These are phyloP conservation scores for Lindgomyces ingoldianus DNA, from an alignment of 495 filamentous ascomycete species.

Conservation along the genomic window DNA sequence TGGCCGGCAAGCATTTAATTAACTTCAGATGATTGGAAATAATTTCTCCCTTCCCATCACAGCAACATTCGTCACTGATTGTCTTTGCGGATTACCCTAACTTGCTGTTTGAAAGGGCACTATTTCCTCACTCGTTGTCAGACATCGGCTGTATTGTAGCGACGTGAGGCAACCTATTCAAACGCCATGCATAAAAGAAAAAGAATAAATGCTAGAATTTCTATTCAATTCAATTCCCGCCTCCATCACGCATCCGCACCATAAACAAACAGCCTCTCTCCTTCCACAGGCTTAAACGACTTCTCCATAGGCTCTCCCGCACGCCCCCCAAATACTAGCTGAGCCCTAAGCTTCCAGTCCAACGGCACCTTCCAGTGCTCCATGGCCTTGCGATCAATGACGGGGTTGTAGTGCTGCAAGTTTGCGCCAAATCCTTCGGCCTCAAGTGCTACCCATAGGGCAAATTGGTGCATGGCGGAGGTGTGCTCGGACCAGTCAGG, in stretches of 20 bases:
- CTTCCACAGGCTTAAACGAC: constrained; percentile 56
- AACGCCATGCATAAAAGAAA: too few species aligned
- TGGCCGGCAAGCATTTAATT: too few species aligned
- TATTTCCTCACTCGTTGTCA: too few species aligned
- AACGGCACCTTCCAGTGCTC: constrained; percentile 59
- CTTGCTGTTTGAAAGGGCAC: too few species aligned
- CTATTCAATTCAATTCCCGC: background rate
- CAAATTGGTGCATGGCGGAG: constrained; percentile 67
- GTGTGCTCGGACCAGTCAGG: constrained; percentile 62
- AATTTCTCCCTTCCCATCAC: too few species aligned
- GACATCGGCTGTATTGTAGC: too few species aligned
- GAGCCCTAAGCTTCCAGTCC: constrained; percentile 58
- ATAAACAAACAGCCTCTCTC: constrained; percentile 50
- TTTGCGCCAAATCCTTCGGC: constrained; percentile 70
- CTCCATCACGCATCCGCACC: constrained; percentile 29
- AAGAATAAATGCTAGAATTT: too few species aligned
- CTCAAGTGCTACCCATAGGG: constrained; percentile 66
- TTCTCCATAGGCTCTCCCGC: constrained; percentile 55
- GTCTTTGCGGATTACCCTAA: too few species aligned
- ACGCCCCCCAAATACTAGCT: constrained; percentile 54
- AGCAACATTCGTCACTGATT: too few species aligned
- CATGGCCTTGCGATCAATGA: constrained; percentile 60
- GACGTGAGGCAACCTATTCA: too few species aligned
- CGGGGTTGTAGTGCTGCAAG: constrained; percentile 74
- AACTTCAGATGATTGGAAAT: too few species aligned